Evolutionary conservation across 139 green algal genomes (phyloP).

Genomic region (Volvox africanus): DNA sequence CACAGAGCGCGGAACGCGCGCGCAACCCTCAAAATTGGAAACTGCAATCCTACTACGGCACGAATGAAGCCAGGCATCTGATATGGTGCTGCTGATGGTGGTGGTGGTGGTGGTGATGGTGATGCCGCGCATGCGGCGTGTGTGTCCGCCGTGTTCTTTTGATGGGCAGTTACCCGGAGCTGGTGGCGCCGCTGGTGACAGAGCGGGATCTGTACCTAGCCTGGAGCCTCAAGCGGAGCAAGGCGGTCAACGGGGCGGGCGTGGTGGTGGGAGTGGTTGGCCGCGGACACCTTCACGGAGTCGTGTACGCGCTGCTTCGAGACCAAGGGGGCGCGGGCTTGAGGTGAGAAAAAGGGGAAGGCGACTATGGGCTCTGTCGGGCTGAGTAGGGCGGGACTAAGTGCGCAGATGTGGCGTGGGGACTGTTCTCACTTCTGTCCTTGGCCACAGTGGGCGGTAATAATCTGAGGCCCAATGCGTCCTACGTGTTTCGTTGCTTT

Average conservation of each 20-base stretch:
- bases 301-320: conserved; percentile 65
- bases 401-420: background rate
- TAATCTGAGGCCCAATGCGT: background rate
- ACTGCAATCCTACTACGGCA: no score
- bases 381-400: background rate
- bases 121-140: no score
- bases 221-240: conserved; percentile 81
- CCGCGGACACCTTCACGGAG: conserved; percentile 77
- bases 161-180: conserved; percentile 53
- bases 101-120: no score
- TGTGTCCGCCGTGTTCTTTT: no score
- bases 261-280: conserved; percentile 85
- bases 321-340: conserved; percentile 53
- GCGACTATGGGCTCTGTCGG: background rate
- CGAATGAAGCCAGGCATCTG: no score
- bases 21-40: no score
- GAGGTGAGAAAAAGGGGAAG: conserved; percentile 13
- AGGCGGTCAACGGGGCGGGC: conserved; percentile 76
- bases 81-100: no score
- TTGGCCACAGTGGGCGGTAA: background rate
- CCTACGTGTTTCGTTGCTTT: background rate
- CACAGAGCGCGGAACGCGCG: no score
- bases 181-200: conserved; percentile 66
- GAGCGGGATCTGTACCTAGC: conserved; percentile 86
- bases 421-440: background rate